Evolutionary conservation across 306 rosid species (phyloP).

Genomic region (Sicyos edulis): DNA sequence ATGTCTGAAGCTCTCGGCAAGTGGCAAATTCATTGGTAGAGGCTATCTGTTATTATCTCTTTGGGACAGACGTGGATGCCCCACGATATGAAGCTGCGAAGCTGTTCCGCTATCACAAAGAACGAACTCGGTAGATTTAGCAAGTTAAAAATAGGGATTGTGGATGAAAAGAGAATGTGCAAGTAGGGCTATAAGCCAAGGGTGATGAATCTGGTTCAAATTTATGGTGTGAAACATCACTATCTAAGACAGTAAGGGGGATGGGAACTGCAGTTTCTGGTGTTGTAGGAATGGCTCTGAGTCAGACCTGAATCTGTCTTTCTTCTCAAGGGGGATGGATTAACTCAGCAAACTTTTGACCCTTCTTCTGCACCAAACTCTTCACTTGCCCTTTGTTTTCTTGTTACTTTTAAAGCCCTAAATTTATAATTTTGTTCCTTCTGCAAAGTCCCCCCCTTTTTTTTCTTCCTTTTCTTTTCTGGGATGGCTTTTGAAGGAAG

Average conservation of each 20-base stretch:
- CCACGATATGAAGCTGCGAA: too few species aligned
- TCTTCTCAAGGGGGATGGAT: constrained; percentile 19
- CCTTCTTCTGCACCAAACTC: background rate
- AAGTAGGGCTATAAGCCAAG: background rate
- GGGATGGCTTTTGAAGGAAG: too few species aligned
- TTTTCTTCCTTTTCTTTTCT: too few species aligned
- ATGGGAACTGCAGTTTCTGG: constrained; percentile 12
- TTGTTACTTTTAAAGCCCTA: background rate
- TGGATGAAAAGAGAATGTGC: background rate
- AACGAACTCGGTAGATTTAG: background rate
- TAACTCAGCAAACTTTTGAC: background rate
- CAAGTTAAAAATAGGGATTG: background rate
- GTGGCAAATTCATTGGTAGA: too few species aligned
- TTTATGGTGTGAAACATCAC: constrained; percentile 12
- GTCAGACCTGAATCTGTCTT: constrained; percentile 10
- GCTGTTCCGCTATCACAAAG: too few species aligned
- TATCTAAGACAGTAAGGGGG: background rate
- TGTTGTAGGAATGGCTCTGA: background rate
- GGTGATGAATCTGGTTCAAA: background rate
- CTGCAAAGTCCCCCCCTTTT: too few species aligned
- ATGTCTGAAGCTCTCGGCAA: too few species aligned
- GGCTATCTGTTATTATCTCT: too few species aligned
- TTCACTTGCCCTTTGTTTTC: background rate
- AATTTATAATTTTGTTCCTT: too few species aligned
- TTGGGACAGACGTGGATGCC: too few species aligned